Percentiles rank a stretch among this genome's conserved stretches.
Evolutionary conservation across 371 early-diverging fungal species (phyloP).

Genomic region (Rhizopus microsporus): DNA sequence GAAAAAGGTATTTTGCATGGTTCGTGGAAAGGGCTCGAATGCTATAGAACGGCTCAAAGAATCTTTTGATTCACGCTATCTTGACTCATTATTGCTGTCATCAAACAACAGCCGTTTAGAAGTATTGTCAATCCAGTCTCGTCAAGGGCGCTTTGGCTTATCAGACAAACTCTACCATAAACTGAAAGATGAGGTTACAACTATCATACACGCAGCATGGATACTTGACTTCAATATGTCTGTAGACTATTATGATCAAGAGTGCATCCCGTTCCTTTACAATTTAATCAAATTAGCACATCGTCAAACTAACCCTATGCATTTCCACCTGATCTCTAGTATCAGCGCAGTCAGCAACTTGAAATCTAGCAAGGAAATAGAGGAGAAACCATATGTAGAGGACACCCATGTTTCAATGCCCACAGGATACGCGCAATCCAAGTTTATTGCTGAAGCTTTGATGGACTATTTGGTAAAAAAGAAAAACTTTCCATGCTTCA

Average conservation of each 20-base stretch:
- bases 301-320: constrained; percentile 24
- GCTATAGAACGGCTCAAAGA: constrained; percentile 20
- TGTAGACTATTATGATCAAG: constrained; percentile 32
- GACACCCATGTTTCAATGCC: constrained; percentile 28
- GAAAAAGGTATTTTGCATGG: constrained; percentile 28
- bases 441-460: constrained; percentile 38
- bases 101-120: constrained; percentile 7
- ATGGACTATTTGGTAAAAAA: constrained; percentile 22
- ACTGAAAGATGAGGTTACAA: constrained; percentile 28
- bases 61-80: constrained; percentile 23
- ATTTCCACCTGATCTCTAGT: constrained; percentile 34
- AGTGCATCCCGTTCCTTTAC: constrained; percentile 31
- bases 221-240: constrained; percentile 35
- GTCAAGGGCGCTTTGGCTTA: constrained; percentile 26
- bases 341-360: constrained; percentile 20
- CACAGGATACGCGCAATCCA: constrained; percentile 46
- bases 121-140: constrained; percentile 15
- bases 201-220: constrained; percentile 39
- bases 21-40: constrained; percentile 23
- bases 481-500: constrained; percentile 34
- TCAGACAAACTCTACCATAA: constrained; percentile 15
- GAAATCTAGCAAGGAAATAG: constrained; percentile 5
- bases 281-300: constrained; percentile 37
- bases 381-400: constrained; percentile 22
- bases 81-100: constrained; percentile 19